Percentiles rank a stretch among this genome's conserved stretches.
These are phyloP conservation scores for Euphorbia schlechtendalii DNA, from an alignment of 441 rosid genomes.

Conservation along the genomic window DNA sequence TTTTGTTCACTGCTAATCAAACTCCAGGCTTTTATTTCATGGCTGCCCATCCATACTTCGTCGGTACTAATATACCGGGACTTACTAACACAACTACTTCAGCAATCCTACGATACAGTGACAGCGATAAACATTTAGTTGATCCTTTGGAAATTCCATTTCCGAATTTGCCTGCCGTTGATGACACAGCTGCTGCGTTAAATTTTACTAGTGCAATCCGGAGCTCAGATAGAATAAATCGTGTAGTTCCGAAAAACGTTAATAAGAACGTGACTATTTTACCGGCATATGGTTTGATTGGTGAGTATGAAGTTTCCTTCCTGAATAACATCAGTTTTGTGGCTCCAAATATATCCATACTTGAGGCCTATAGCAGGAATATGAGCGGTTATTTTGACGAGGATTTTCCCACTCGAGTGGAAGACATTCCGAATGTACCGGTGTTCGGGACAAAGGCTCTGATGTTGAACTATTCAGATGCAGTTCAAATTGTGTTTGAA, in stretches of 20 bases:
- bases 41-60: constrained; percentile 34
- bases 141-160: background rate
- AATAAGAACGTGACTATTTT: background rate
- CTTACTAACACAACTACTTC: constrained; percentile 42
- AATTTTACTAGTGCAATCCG: background rate
- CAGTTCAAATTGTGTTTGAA: too few relatives aligned
- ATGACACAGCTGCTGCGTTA: background rate
- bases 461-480: too few relatives aligned
- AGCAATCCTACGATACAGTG: constrained; percentile 32
- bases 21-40: constrained; percentile 38
- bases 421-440: too few relatives aligned
- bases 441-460: too few relatives aligned
- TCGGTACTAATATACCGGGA: constrained; percentile 10
- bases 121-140: background rate
- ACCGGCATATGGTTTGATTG: background rate
- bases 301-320: background rate
- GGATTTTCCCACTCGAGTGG: background rate
- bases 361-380: background rate
- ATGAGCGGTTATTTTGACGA: background rate
- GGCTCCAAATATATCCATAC: background rate
- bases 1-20: constrained; percentile 40
- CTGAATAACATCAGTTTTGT: background rate
- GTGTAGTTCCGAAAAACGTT: background rate
- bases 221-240: background rate
- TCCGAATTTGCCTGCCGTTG: background rate